A percentile compares a stretch with the other conserved stretches of the same genome.
These are phyloP conservation scores for Aspergillus phoenicis DNA, from an alignment of 2,329 filamentous ascomycete genomes.

Conservation along the genomic window DNA sequence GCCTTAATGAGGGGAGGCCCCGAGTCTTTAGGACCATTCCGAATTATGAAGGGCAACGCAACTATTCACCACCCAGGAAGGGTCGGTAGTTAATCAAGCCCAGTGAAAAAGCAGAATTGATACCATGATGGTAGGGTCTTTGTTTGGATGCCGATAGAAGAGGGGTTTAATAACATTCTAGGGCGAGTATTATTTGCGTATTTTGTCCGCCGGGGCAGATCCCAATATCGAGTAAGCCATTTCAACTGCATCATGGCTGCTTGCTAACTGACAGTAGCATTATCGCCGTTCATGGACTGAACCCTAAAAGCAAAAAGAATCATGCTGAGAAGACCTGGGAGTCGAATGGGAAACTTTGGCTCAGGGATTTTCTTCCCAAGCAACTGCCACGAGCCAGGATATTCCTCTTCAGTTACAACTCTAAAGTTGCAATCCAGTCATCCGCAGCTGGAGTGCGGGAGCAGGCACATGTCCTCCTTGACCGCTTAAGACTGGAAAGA, in stretches of 20 bases:
- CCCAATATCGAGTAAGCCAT: constrained; percentile 17
- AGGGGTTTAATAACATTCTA: not conserved
- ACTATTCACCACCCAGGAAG: not conserved
- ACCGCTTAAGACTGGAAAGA: constrained; percentile 20
- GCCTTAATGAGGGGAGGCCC: not conserved
- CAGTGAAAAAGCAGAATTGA: not conserved
- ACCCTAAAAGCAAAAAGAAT: constrained; percentile 19
- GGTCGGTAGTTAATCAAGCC: not conserved
- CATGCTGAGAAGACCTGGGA: constrained; percentile 26
- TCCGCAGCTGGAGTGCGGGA: constrained; percentile 26
- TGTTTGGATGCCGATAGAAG: not conserved
- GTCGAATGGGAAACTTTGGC: constrained; percentile 21
- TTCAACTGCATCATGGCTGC: not conserved
- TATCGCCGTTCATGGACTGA: constrained; percentile 28
- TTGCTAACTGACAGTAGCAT: constrained; percentile 18
- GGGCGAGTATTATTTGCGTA: constrained; percentile 12
- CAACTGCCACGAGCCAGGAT: constrained; percentile 27
- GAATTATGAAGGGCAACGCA: not conserved
- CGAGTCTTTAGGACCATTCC: not conserved
- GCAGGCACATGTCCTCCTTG: constrained; percentile 24
- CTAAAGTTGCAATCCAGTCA: constrained; percentile 27
- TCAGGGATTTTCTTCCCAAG: constrained; percentile 25
- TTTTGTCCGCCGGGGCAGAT: constrained; percentile 11
- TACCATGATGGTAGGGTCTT: not conserved
- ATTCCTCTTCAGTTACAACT: constrained; percentile 32